Conservation (phyloP, 2,329 filamentous ascomycete genomes). For the Fusarium cyanostomum region DNA sequence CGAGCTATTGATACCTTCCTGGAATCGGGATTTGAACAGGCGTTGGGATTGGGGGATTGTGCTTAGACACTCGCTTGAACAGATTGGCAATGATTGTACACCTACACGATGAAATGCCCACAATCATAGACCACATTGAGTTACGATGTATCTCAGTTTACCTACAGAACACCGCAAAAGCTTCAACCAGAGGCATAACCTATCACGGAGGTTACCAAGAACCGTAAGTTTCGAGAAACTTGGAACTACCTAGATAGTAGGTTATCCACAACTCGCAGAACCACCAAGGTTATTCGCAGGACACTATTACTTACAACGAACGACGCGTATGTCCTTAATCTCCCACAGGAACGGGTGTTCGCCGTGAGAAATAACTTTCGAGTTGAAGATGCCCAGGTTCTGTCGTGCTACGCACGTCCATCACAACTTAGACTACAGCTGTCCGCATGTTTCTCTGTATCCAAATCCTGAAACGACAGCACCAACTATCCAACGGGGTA, state of each 20-base stretch:
- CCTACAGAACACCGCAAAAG: not conserved
- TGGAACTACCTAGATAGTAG: too few species aligned
- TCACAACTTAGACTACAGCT: too few species aligned
- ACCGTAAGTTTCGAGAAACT: too few species aligned
- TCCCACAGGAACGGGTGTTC: too few species aligned
- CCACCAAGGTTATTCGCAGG: too few species aligned
- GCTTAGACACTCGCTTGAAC: slow-evolving; percentile 20
- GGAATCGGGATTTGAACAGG: slow-evolving; percentile 10
- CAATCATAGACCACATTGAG: not conserved
- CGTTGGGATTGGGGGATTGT: slow-evolving; percentile 18
- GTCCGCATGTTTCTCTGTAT: not conserved
- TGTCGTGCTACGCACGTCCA: too few species aligned
- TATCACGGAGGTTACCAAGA: too few species aligned
- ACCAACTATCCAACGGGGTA: slow-evolving; percentile 6
- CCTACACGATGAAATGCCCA: not conserved
- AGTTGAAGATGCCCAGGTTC: too few species aligned
- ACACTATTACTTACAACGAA: too few species aligned
- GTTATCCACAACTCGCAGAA: too few species aligned
- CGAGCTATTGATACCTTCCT: slow-evolving; percentile 11
- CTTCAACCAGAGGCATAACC: not conserved
- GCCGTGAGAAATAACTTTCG: too few species aligned
- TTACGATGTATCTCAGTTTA: not conserved
- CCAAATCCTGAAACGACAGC: not conserved
- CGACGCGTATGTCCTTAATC: too few species aligned
- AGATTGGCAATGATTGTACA: not conserved